Percentiles rank a stretch among this genome's conserved stretches.
phyloP scores from a whole-genome alignment of 2,329 filamentous ascomycete species.

The Colletotrichum navitas region DNA sequence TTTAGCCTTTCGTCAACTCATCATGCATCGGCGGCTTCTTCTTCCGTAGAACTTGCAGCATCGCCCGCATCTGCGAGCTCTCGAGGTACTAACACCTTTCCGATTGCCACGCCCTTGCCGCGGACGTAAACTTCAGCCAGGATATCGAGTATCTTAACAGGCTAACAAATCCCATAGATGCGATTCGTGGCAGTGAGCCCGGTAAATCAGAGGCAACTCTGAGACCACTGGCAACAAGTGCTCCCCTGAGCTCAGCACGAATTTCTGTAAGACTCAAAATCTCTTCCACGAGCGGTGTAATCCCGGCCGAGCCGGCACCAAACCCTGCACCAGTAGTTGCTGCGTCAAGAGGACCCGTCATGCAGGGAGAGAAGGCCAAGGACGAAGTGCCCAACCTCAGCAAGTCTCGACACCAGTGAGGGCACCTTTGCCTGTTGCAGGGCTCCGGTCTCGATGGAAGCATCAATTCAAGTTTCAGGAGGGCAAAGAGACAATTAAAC shows the following conservation, averaged over 20 bases:
- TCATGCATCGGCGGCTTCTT: background rate
- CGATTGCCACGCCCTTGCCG: background rate
- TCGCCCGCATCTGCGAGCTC: background rate
- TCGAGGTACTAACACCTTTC: background rate
- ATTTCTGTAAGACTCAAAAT: background rate
- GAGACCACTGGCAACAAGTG: background rate
- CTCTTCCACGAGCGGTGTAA: background rate
- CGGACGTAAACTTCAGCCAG: too few species aligned
- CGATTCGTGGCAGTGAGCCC: background rate
- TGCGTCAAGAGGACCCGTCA: background rate
- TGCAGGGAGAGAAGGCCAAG: background rate
- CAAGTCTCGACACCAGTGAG: background rate
- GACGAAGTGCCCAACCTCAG: background rate
- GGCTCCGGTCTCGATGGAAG: background rate
- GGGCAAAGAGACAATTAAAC: background rate
- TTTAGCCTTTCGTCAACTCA: background rate
- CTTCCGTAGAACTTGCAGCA: background rate
- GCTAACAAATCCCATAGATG: background rate
- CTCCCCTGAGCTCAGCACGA: background rate
- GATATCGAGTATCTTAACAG: background rate
- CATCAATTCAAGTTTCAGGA: background rate
- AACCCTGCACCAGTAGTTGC: background rate
- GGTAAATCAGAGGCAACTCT: background rate
- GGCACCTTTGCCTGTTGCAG: background rate
- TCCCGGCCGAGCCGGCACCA: background rate